Base-by-base conservation (phyloP, 2,329 filamentous ascomycete genomes). In the Claviceps fusiformis region DNA sequence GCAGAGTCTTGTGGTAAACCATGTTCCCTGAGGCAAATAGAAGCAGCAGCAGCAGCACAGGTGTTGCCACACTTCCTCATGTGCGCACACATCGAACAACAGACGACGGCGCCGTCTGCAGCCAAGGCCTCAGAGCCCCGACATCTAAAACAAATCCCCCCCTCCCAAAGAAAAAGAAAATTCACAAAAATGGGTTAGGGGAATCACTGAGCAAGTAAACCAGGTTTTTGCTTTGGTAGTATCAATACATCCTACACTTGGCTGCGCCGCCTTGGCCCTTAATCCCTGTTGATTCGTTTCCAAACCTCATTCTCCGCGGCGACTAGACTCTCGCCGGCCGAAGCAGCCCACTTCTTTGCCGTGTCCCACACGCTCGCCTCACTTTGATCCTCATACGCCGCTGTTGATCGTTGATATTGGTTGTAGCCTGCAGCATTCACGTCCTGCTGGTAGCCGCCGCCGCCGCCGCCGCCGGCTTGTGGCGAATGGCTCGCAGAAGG, bases 271-370 rank as follows among this genome's bases (percentile, higher is more conserved):
- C 33, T 43, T 37, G 17, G 39, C 48, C 39, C 48, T 54, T 46
- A 77, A 50, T 77, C 71, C 68, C 80, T 81, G 68, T 81, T 83
- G 63, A 84, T 80, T 63, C 74, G 76, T 67, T 75, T 77, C 81
- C 81, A 85, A 29, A 85, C 75, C 66, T 83, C 79, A 52, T 70
- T 71, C 70, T 85, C 81, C 15, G 79, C 80, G 15, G 75, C 77
- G 9, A 75, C 77, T 33, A 85, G 67, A 64, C 75, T 79, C 58
- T 76, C 75, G 52, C 81, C 80, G 7, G 80, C 81, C 39, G 73
- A 74, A 57, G 73, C 70, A 49, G 77, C 79, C 72, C 78, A 75
- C 65, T 79, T 81, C 71, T 78, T 81, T 11, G 79, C 79, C 50
- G 75, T 68, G 55, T 72, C 73, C 78, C 78, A 81, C 6, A 81